These are phyloP conservation scores for Cytospora paraplurivora DNA, from an alignment of 2,329 filamentous ascomycete species.

Conservation along the genomic window DNA sequence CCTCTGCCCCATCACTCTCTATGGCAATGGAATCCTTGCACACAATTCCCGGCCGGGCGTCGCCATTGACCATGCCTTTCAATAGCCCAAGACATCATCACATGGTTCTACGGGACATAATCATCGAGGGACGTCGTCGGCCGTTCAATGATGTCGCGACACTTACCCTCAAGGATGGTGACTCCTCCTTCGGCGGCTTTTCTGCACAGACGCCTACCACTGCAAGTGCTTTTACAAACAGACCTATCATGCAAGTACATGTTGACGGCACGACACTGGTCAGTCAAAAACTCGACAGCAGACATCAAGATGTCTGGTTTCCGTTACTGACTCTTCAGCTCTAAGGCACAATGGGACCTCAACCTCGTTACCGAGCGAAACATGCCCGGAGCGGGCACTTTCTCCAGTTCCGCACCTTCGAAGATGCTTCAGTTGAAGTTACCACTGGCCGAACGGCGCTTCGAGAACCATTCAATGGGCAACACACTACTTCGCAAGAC, in stretches of 20 bases:
- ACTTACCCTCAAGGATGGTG: conserved; percentile 10
- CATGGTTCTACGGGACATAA: conserved; percentile 7
- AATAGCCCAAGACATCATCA: background rate
- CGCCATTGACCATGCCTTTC: background rate
- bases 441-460: background rate
- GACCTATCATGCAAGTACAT: conserved; percentile 22
- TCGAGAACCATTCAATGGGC: background rate
- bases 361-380: background rate
- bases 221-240: background rate
- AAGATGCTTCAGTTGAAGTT: conserved; percentile 16
- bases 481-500: background rate
- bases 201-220: background rate
- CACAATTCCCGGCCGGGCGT: background rate
- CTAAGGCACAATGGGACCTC: conserved; percentile 25
- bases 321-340: background rate
- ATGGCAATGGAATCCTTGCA: background rate
- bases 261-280: conserved; percentile 23
- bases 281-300: background rate
- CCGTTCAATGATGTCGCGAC: conserved; percentile 14
- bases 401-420: background rate
- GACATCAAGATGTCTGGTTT: background rate
- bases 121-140: background rate
- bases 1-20: no score
- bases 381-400: background rate
- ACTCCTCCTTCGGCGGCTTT: background rate